Evolutionary conservation across 768 basidiomycete species (phyloP), one percentile per base, ranked within the genome.

Genomic region (Agrocybe praecox): DNA sequence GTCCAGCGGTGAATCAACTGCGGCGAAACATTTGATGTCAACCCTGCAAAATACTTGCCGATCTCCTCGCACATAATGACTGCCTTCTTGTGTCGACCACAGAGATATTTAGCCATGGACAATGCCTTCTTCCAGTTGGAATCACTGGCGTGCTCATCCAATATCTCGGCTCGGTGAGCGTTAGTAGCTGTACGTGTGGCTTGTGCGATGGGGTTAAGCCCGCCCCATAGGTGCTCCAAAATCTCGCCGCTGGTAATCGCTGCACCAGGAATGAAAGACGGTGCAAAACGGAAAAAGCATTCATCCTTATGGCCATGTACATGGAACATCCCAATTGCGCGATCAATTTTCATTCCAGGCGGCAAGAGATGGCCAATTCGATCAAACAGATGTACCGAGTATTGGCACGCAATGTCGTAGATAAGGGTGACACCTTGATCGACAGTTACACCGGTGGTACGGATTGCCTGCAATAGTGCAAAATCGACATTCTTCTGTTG

Each of bases 231-330:
- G 5, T 56, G 59, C 46, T 67, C 64, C 11, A 67, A 18, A 5
- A 67, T 67, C 33, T 64, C 59, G 6, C 62, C 59, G 29, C 42
- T 49, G 0, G 53, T 47, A 2, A 49, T 32, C 5, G 46, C 63
- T 0, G 59, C 34, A 0, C 64, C 54, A 0, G 61, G 55, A 21
- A 69, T 62, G 14, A 66, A 68, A 5, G 56, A 43, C 0, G 60
- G 34, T 4, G 65, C 52, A 61, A 55, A 77, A 0, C 66, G 45
- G 3, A 64, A 49, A 11, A 64, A 65, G 49, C 73, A 74, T 42
- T 72, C 18, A 0, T 63, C 53, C 10, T 62, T 56, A 58, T 72
- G 67, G 0, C 46, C 69, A 51, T 71, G 69, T 0, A 72, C 60
- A 51, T 72, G 65, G 56, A 68, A 71, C 1, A 68, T 44, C 0